These are phyloP conservation scores for Ogataea methylovora DNA, from an alignment of 805 yeast genomes.

Conservation along the genomic window DNA sequence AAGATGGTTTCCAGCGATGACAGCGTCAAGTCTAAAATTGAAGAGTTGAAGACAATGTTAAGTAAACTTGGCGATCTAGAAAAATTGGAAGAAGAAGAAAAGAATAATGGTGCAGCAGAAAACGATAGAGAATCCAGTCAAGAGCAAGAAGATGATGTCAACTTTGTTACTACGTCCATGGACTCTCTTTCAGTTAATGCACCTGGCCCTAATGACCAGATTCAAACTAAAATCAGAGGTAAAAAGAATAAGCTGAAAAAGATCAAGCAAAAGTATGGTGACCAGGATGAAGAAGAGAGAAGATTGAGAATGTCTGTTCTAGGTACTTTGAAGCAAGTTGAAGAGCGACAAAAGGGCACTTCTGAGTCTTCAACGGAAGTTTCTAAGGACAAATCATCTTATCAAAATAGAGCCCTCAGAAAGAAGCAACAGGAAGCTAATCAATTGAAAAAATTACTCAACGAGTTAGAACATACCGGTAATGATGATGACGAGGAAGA, in stretches of 20 bases:
- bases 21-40: constrained; percentile 14
- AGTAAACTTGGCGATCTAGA: constrained; percentile 15
- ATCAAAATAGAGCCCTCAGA: constrained; percentile 1
- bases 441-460: constrained; percentile 23
- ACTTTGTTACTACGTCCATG: constrained; percentile 1
- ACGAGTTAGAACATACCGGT: constrained; percentile 17
- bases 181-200: constrained; percentile 3
- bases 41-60: constrained; percentile 23
- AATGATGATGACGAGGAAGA: constrained; percentile 7
- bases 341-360: constrained; percentile 9
- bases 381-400: constrained; percentile 6
- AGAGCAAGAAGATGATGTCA: constrained; percentile 1
- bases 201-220: constrained; percentile 14
- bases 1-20: constrained; percentile 21
- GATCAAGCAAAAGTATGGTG: constrained; percentile 74
- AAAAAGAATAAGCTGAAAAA: constrained; percentile 79
- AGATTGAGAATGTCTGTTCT: constrained; percentile 65
- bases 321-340: constrained; percentile 68
- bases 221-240: constrained; percentile 57
- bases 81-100: constrained; percentile 4
- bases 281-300: constrained; percentile 89
- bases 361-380: constrained; percentile 7
- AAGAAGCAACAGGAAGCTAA: constrained; percentile 23
- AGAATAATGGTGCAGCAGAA: constrained; percentile 2
- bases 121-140: constrained; percentile 6